Evolutionary conservation across 1,139 yeast species (phyloP).

Genomic region (Hyphopichia burtonii): DNA sequence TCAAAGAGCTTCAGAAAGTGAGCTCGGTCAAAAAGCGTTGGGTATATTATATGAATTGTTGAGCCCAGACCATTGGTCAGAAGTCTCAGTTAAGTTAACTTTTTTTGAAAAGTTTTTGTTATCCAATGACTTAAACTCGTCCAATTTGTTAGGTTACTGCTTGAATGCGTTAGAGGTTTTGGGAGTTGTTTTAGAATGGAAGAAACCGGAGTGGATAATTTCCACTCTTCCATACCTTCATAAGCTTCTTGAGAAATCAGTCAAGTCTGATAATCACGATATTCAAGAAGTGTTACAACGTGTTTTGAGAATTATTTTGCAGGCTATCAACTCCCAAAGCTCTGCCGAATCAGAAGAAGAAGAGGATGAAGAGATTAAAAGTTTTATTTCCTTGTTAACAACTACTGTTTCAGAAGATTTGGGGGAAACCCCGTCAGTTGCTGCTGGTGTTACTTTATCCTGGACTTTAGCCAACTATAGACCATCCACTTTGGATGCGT

Average conservation of each 20-base stretch:
- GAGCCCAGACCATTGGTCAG: slow-evolving; percentile 79
- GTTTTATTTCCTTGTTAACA: slow-evolving; percentile 60
- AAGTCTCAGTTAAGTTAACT: slow-evolving; percentile 76
- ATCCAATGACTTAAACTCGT: slow-evolving; percentile 70
- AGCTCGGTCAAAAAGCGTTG: slow-evolving; percentile 77
- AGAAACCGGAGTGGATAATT: slow-evolving; percentile 72
- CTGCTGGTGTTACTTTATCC: slow-evolving; percentile 86
- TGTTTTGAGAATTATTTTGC: slow-evolving; percentile 64
- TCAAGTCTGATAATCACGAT: slow-evolving; percentile 81
- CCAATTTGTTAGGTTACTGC: slow-evolving; percentile 67
- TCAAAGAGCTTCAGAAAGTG: slow-evolving; percentile 81
- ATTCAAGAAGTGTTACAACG: slow-evolving; percentile 79
- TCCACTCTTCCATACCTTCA: slow-evolving; percentile 68
- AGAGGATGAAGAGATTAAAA: slow-evolving; percentile 57
- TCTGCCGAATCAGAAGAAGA: slow-evolving; percentile 47
- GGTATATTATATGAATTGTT: slow-evolving; percentile 71
- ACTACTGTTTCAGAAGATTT: slow-evolving; percentile 81
- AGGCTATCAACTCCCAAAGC: slow-evolving; percentile 52
- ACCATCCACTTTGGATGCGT: slow-evolving; percentile 71
- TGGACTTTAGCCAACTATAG: slow-evolving; percentile 77
- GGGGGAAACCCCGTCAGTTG: slow-evolving; percentile 76
- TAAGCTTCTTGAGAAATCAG: slow-evolving; percentile 74
- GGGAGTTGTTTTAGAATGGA: slow-evolving; percentile 81
- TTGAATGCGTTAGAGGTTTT: slow-evolving; percentile 89
- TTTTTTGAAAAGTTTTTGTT: slow-evolving; percentile 86